These are phyloP conservation scores for Leersia perrieri DNA, from an alignment of 176 grass and related monocot species.

Conservation along the genomic window DNA sequence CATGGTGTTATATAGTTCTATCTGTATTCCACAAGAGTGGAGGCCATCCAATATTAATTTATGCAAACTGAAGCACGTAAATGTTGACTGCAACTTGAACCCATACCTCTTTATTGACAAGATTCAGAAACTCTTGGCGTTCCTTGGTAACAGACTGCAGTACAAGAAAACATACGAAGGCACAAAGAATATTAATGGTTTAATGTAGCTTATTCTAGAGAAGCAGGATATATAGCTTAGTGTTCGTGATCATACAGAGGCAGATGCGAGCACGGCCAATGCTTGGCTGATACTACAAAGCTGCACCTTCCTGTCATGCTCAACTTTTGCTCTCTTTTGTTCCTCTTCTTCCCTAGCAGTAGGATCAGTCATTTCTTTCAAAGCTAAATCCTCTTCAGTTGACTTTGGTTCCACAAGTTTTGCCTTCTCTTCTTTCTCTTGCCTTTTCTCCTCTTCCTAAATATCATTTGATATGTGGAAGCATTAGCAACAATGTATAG, in stretches of 20 bases:
- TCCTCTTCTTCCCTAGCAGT: constrained; percentile 71
- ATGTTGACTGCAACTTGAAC: constrained; percentile 11
- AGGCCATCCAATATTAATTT: constrained; percentile 15
- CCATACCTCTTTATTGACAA: constrained; percentile 93
- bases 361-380: constrained; percentile 81
- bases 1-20: constrained; percentile 87
- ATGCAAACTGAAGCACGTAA: constrained; percentile 15
- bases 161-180: neutral
- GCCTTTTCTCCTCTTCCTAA: constrained; percentile 81
- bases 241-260: constrained; percentile 66
- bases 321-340: constrained; percentile 54
- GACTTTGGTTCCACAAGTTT: constrained; percentile 42
- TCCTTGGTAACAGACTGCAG: constrained; percentile 89
- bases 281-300: constrained; percentile 80
- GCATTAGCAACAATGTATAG: neutral
- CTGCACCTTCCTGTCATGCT: constrained; percentile 57
- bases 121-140: constrained; percentile 82
- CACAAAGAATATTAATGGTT: neutral
- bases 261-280: constrained; percentile 83
- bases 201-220: constrained; percentile 22
- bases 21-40: constrained; percentile 47
- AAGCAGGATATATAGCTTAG: constrained; percentile 18
- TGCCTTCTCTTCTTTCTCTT: constrained; percentile 73
- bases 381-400: constrained; percentile 65
- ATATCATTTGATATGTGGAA: constrained; percentile 13